A percentile compares a stretch with the other conserved stretches of the same genome.
phyloP scores from a whole-genome alignment of 257 asterid species.

The Nicotiana otophora region DNA sequence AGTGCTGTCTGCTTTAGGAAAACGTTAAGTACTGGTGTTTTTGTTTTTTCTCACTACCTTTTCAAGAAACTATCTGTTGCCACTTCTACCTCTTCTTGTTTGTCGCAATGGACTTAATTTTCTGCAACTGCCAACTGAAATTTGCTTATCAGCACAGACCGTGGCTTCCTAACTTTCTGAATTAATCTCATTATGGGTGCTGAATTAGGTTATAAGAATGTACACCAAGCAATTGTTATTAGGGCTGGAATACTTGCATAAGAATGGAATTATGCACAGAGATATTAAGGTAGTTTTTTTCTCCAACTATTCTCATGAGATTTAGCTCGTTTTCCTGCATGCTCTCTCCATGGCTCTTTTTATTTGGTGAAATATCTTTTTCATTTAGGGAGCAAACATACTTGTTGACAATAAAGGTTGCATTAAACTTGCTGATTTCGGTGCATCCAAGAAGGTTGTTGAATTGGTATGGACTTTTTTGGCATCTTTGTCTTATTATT shows the following conservation, averaged over 20 bases:
- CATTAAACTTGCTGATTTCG: constrained; percentile 98
- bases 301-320: background rate
- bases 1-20: constrained; percentile 28
- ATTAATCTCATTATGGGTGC: constrained; percentile 6
- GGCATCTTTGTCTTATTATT: background rate
- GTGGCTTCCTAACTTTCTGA: constrained; percentile 11
- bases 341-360: background rate
- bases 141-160: constrained; percentile 5
- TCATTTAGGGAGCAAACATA: constrained; percentile 86
- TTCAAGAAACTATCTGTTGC: background rate
- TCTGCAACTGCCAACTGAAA: constrained; percentile 6
- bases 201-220: constrained; percentile 85
- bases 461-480: constrained; percentile 59
- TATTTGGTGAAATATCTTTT: background rate
- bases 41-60: background rate
- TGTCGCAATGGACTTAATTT: constrained; percentile 1
- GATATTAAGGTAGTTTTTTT: constrained; percentile 72
- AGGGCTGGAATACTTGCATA: constrained; percentile 93
- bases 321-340: background rate
- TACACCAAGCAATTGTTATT: constrained; percentile 84
- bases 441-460: constrained; percentile 99
- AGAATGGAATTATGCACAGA: constrained; percentile 94
- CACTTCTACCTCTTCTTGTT: background rate
- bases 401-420: constrained; percentile 96
- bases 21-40: background rate